Evolutionary conservation across 2,329 filamentous ascomycete species (phyloP).

Genomic region (Cercospora zeae-maydis): DNA sequence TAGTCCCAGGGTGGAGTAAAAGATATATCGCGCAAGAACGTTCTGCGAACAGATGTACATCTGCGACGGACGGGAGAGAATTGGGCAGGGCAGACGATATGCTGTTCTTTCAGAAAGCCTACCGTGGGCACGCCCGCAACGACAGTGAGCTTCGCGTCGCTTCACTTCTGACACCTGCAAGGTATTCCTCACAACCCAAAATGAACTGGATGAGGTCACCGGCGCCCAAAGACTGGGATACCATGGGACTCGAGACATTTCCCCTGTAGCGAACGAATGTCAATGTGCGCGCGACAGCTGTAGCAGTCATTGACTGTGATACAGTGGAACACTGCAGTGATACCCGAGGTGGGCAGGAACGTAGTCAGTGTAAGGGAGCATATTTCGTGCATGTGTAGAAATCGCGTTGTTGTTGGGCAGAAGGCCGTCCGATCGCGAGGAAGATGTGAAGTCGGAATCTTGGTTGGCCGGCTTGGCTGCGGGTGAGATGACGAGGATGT

Average conservation of each 20-base stretch:
- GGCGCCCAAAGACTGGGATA: conserved; percentile 3
- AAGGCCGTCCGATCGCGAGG: background rate
- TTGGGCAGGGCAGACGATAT: background rate
- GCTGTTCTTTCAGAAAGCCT: conserved; percentile 2
- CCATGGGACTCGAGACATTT: conserved; percentile 8
- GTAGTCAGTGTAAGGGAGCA: background rate
- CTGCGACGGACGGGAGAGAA: background rate
- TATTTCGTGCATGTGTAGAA: background rate
- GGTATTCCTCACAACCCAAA: conserved; percentile 11
- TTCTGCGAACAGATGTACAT: background rate
- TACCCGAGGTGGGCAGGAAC: background rate
- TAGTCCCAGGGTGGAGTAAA: background rate
- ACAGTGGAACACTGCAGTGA: background rate
- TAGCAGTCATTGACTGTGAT: background rate
- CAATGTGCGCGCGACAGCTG: background rate
- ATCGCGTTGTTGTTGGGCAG: background rate
- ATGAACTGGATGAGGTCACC: conserved; percentile 11
- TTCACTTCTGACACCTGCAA: conserved; percentile 11
- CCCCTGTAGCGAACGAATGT: background rate
- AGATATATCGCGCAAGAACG: background rate
- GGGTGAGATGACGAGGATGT: background rate
- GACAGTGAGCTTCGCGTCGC: background rate
- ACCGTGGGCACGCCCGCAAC: background rate
- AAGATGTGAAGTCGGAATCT: background rate
- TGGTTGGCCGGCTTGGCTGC: background rate